Evolutionary conservation across 768 basidiomycete genomes (phyloP), one percentile per base, ranked within the genome.

Genomic region (Scleroderma citrinum): DNA sequence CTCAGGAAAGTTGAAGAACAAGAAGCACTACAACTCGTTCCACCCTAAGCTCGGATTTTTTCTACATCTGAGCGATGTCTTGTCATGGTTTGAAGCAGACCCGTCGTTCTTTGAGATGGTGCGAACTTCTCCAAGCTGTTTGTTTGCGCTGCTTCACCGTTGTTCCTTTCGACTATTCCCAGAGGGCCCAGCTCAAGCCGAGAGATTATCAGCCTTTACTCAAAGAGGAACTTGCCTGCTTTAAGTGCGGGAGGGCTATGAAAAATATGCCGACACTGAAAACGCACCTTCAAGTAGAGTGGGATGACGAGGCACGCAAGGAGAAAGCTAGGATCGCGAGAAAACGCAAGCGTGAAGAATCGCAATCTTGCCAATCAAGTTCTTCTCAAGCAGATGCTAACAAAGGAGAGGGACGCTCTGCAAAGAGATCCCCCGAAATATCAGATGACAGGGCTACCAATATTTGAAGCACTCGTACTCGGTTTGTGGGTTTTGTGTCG

Each of bases 1-100:
- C 47, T 84, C 85, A 0, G 75, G 79, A 8, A 70, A 68, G 45
- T 67, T 94, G 72, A 95, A 93, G 69, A 77, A 73, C 48, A 96
- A 95, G 72, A 88, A 85, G 60, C 93, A 96, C 56, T 88, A 91
- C 68, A 93, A 94, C 59, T 87, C 89, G 5, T 96, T 94, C 68
- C 84, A 87, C 58, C 92, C 92, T 0, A 78, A 80, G 42, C 72
- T 78, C 17, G 91, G 88, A 1, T 95, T 91, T 69, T 94, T 95
- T 68, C 59, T 94, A 3, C 77, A 82, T 52, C 67, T 93, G 16
- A 74, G 81, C 44, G 81, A 90, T 10, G 85, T 95, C n/a, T 69
- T 88, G 38, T 74, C 77, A 2, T 92, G 91, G 91, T 84, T 89
- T 51, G 86, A 86, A 24, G 78, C 78, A 13, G 78, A 76, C 16